Conservation (phyloP, 345 rosid species). For the Carallia brachiata region DNA sequence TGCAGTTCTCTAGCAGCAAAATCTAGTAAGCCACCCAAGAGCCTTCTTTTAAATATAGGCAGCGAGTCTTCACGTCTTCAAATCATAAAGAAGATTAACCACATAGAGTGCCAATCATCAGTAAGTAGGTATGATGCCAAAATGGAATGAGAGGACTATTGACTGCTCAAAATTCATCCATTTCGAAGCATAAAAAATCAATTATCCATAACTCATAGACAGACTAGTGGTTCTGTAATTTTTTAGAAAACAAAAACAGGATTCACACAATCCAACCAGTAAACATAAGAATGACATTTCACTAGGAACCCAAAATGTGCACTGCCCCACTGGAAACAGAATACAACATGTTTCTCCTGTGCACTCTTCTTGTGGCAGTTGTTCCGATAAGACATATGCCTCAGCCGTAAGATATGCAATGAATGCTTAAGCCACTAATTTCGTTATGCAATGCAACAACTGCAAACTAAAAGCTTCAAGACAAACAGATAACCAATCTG, state of each 20-base stretch:
- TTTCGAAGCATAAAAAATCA: too few species aligned
- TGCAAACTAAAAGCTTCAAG: too few species aligned
- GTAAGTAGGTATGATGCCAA: slow-evolving; percentile 4
- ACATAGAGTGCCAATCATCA: slow-evolving; percentile 19
- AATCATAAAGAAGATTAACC: slow-evolving; percentile 24
- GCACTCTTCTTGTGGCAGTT: too few species aligned
- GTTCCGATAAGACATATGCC: too few species aligned
- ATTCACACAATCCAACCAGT: not conserved
- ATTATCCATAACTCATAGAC: too few species aligned
- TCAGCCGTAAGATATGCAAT: too few species aligned
- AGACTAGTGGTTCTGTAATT: too few species aligned
- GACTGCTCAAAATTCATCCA: slow-evolving; percentile 2
- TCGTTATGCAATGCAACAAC: too few species aligned
- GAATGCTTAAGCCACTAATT: too few species aligned
- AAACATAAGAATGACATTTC: not conserved
- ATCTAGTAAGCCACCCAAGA: slow-evolving; percentile 89
- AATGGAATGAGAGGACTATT: not conserved
- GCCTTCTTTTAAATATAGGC: slow-evolving; percentile 93
- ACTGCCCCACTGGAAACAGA: not conserved
- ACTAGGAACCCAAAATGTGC: not conserved
- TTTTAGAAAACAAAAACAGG: not conserved
- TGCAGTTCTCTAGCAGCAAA: slow-evolving; percentile 97
- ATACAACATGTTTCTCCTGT: not conserved
- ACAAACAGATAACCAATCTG: too few species aligned
- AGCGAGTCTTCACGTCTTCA: slow-evolving; percentile 94